Evolutionary conservation across 2,329 filamentous ascomycete genomes (phyloP).

Genomic region (Karstenula rhodostoma): DNA sequence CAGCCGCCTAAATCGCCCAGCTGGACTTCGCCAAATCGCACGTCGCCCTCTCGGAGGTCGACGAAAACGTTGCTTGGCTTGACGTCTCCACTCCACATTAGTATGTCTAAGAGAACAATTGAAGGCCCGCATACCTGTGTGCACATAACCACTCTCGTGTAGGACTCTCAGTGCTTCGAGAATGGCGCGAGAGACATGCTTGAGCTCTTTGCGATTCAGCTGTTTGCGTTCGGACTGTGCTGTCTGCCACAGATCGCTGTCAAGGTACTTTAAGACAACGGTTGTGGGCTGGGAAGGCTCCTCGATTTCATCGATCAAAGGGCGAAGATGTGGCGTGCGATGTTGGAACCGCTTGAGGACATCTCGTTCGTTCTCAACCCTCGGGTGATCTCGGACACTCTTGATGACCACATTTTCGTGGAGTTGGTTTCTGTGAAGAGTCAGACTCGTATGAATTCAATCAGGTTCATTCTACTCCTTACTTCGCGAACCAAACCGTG

Average conservation of each 20-base stretch:
- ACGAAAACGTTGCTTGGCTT: conserved; percentile 52
- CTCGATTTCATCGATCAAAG: conserved; percentile 39
- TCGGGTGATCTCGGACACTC: conserved; percentile 28
- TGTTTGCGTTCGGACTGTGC: conserved; percentile 17
- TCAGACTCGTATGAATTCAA: neutral
- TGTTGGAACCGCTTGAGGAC: conserved; percentile 36
- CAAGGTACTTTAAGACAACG: conserved; percentile 34
- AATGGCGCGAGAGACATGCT: conserved; percentile 25
- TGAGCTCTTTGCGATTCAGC: conserved; percentile 31
- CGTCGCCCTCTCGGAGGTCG: conserved; percentile 38
- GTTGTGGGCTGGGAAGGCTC: conserved; percentile 28
- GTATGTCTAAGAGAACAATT: no score
- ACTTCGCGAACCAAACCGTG: conserved; percentile 32
- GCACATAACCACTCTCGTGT: conserved; percentile 38
- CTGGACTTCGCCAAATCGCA: conserved; percentile 46
- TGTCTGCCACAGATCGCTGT: conserved; percentile 28
- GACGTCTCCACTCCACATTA: conserved; percentile 27
- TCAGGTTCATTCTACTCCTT: conserved; percentile 1
- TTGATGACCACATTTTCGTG: conserved; percentile 35
- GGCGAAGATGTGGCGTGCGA: conserved; percentile 32
- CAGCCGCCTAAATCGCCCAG: conserved; percentile 45
- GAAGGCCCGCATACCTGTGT: conserved; percentile 36
- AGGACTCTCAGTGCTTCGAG: conserved; percentile 34
- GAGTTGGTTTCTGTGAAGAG: conserved; percentile 22
- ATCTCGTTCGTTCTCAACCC: conserved; percentile 37